Conservation (phyloP, 2,329 filamentous ascomycete genomes). For the Venturia oleaginea region DNA sequence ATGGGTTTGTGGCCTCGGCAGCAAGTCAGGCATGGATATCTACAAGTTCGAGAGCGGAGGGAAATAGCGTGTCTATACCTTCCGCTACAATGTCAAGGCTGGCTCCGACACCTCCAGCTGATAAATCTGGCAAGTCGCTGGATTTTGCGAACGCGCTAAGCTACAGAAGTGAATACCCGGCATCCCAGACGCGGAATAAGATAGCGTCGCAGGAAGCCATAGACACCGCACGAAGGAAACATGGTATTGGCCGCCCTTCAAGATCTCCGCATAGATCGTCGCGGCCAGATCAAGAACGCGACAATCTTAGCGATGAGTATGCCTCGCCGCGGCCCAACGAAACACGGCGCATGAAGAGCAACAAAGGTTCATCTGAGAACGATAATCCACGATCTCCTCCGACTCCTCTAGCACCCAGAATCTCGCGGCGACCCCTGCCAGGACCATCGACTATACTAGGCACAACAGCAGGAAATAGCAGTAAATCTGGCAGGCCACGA, state of each 20-base stretch:
- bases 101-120: background rate
- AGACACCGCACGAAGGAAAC: constrained; percentile 11
- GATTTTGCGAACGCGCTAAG: background rate
- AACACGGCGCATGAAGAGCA: background rate
- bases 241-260: constrained; percentile 7
- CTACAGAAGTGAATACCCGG: constrained; percentile 11
- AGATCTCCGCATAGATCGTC: background rate
- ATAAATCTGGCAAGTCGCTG: constrained; percentile 3
- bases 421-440: background rate
- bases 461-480: background rate
- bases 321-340: background rate
- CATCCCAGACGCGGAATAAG: background rate
- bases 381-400: background rate
- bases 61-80: background rate
- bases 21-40: constrained; percentile 53
- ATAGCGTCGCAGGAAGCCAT: constrained; percentile 8
- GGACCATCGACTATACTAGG: background rate
- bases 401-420: background rate
- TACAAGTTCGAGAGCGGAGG: background rate
- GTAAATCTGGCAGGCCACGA: background rate
- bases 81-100: background rate
- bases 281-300: background rate
- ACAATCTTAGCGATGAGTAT: background rate
- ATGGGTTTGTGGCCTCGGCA: constrained; percentile 50
- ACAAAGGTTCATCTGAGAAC: background rate